Evolutionary conservation across 2,329 filamentous ascomycete species (phyloP).

Genomic region (Didymella pomorum): DNA sequence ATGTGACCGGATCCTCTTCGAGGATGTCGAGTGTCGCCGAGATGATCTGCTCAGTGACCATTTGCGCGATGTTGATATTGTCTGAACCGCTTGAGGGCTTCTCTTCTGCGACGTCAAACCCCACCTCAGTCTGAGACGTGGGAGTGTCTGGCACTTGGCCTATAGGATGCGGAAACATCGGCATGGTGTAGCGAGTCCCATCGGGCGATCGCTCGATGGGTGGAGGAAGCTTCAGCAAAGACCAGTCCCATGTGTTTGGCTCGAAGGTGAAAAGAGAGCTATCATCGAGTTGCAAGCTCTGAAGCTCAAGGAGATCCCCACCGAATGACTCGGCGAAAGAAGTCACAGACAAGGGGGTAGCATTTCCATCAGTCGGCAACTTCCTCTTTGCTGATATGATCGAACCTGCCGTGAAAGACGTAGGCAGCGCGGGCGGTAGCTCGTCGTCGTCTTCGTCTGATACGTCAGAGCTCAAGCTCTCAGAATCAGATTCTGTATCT

Average conservation of each 20-base stretch:
- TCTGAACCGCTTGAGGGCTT: conserved; percentile 61
- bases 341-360: conserved; percentile 46
- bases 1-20: conserved; percentile 25
- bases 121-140: conserved; percentile 43
- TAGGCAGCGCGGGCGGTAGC: conserved; percentile 14
- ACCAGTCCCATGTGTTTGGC: conserved; percentile 49
- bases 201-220: conserved; percentile 32
- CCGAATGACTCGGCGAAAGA: conserved; percentile 48
- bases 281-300: conserved; percentile 43
- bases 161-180: conserved; percentile 35
- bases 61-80: conserved; percentile 71
- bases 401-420: conserved; percentile 29
- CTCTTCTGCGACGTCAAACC: conserved; percentile 38
- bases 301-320: conserved; percentile 37
- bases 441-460: conserved; percentile 37
- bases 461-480: conserved; percentile 24
- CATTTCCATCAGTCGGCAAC: conserved; percentile 46
- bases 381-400: conserved; percentile 44
- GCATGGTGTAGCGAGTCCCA: conserved; percentile 39
- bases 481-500: conserved; percentile 38
- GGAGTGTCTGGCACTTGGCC: conserved; percentile 45
- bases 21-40: conserved; percentile 57
- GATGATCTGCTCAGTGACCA: conserved; percentile 74
- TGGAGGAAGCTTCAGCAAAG: conserved; percentile 41
- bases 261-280: conserved; percentile 40